A percentile compares a stretch with the other conserved stretches of the same genome.
Conservation (phyloP, 345 rosid species). For the Eucalyptus camaldulensis region DNA sequence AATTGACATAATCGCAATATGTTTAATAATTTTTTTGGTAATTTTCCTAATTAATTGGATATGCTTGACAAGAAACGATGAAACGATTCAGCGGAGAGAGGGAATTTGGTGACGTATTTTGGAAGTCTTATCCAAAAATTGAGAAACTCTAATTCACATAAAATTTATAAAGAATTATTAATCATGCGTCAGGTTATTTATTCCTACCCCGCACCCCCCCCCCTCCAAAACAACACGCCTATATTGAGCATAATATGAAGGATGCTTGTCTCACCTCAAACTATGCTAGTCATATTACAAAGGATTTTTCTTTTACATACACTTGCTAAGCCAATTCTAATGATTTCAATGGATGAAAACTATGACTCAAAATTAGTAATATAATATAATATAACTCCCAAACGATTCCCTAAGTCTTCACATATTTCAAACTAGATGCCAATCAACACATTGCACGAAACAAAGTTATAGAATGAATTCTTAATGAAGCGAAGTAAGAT, state of each 20-base stretch:
- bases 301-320: neutral
- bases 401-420: neutral
- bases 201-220: rapidly evolving
- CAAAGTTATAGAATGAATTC: neutral
- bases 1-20: too few relatives aligned
- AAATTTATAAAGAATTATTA: neutral
- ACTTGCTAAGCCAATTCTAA: neutral
- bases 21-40: neutral
- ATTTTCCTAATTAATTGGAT: neutral
- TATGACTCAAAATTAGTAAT: neutral
- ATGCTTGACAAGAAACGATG: neutral
- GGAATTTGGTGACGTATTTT: neutral
- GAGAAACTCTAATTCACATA: neutral
- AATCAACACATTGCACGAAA: neutral
- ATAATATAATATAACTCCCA: neutral
- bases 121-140: neutral
- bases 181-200: neutral
- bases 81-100: neutral
- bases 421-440: neutral
- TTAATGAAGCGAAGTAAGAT: neutral
- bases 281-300: neutral
- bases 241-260: neutral
- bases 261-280: neutral
- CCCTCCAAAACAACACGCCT: neutral
- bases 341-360: neutral